A percentile compares a stretch with the other conserved stretches of the same genome.
These are phyloP conservation scores for Diaporthe velutina DNA, from an alignment of 2,329 filamentous ascomycete genomes.

Conservation along the genomic window DNA sequence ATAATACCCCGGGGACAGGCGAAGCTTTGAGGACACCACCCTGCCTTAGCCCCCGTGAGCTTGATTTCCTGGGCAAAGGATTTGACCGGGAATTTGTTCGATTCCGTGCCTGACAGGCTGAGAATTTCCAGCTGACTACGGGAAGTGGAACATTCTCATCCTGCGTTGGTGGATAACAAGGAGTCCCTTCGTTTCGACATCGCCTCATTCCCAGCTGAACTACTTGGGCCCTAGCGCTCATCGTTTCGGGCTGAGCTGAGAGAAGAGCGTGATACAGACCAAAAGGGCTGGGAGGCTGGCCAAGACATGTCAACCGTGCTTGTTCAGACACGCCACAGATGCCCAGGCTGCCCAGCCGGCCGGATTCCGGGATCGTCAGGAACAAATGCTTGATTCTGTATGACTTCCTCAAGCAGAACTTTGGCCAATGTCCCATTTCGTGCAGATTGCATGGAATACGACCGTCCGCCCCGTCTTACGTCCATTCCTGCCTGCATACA, in stretches of 20 bases:
- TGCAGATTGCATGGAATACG: not conserved
- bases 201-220: not conserved
- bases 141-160: not conserved
- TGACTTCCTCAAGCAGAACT: no score
- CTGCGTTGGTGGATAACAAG: not conserved
- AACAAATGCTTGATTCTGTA: slow-evolving; percentile 8
- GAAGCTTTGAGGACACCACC: not conserved
- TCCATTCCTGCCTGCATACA: not conserved
- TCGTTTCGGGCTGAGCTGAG: not conserved
- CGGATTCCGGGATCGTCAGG: not conserved
- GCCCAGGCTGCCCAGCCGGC: slow-evolving; percentile 17
- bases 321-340: not conserved
- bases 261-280: not conserved
- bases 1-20: not conserved
- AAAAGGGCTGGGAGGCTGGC: not conserved
- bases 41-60: not conserved
- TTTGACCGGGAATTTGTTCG: not conserved
- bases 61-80: not conserved
- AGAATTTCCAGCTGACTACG: not conserved
- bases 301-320: slow-evolving; percentile 18
- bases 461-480: not conserved
- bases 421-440: not conserved
- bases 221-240: not conserved
- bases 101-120: not conserved
- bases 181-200: not conserved